Conservation (phyloP, 164 flowering plant genomes). For the Vitis rupestris region DNA sequence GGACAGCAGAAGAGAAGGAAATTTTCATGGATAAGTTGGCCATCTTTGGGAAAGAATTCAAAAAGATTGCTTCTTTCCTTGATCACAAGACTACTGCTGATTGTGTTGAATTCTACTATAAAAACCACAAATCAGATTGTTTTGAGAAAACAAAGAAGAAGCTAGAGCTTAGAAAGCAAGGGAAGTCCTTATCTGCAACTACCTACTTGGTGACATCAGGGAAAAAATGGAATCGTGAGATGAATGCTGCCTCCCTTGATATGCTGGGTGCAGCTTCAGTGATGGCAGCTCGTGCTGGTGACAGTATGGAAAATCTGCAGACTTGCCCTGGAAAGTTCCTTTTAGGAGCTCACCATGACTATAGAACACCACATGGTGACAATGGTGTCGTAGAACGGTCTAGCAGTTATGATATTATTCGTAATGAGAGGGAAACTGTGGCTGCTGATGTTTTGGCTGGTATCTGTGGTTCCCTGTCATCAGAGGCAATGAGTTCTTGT, state of each 20-base stretch:
- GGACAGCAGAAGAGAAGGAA: constrained; percentile 80
- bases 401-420: constrained; percentile 31
- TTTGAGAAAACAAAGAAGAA: constrained; percentile 68
- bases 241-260: constrained; percentile 80
- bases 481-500: constrained; percentile 93
- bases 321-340: constrained; percentile 27
- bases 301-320: constrained; percentile 23
- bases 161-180: constrained; percentile 41
- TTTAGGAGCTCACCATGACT: constrained; percentile 19
- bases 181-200: constrained; percentile 33
- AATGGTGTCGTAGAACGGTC: constrained; percentile 32
- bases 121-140: constrained; percentile 84
- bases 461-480: constrained; percentile 78
- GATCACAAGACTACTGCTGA: constrained; percentile 93
- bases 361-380: constrained; percentile 23
- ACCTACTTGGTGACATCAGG: constrained; percentile 67
- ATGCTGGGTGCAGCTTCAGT: constrained; percentile 75
- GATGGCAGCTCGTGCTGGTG: constrained; percentile 56
- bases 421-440: constrained; percentile 63
- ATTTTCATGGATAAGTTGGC: constrained; percentile 72
- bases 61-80: constrained; percentile 78
- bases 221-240: constrained; percentile 69
- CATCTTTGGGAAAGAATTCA: constrained; percentile 77
- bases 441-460: constrained; percentile 92
- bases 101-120: constrained; percentile 92